These are phyloP conservation scores for Yamadazyma kanchanaburiensis DNA, from an alignment of 1,139 yeast genomes.

Conservation along the genomic window DNA sequence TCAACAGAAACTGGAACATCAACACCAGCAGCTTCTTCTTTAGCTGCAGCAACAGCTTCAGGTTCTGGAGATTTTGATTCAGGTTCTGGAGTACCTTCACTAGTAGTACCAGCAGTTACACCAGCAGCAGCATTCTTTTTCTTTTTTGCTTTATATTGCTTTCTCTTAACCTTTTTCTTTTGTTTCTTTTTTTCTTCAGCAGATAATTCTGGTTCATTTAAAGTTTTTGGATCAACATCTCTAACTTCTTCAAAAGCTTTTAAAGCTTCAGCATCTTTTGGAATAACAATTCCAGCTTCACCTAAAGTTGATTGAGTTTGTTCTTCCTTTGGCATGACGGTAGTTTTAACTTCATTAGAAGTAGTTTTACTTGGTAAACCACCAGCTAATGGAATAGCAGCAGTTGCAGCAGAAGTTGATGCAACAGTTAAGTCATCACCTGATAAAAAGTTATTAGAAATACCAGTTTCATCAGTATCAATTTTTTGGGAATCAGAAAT, in stretches of 20 bases:
- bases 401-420: constrained; percentile 23
- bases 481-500: constrained; percentile 44
- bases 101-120: constrained; percentile 20
- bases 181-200: constrained; percentile 44
- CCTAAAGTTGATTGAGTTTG: constrained; percentile 48
- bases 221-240: constrained; percentile 43
- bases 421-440: constrained; percentile 37
- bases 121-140: constrained; percentile 42
- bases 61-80: constrained; percentile 22
- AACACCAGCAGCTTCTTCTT: constrained; percentile 8
- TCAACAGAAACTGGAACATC: constrained; percentile 8
- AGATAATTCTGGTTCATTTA: constrained; percentile 33
- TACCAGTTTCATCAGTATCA: constrained; percentile 51
- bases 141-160: constrained; percentile 44
- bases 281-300: constrained; percentile 55
- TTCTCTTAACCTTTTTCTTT: constrained; percentile 48
- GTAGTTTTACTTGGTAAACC: constrained; percentile 28
- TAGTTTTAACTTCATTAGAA: constrained; percentile 34
- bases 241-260: constrained; percentile 35
- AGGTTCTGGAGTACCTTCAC: constrained; percentile 13
- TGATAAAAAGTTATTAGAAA: constrained; percentile 57
- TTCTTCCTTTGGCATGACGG: constrained; percentile 57
- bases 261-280: constrained; percentile 36
- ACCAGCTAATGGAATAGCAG: constrained; percentile 60
- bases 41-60: constrained; percentile 13